Base-by-base conservation (phyloP, 2,329 filamentous ascomycete genomes). In the Sclerotinia trifoliorum region DNA sequence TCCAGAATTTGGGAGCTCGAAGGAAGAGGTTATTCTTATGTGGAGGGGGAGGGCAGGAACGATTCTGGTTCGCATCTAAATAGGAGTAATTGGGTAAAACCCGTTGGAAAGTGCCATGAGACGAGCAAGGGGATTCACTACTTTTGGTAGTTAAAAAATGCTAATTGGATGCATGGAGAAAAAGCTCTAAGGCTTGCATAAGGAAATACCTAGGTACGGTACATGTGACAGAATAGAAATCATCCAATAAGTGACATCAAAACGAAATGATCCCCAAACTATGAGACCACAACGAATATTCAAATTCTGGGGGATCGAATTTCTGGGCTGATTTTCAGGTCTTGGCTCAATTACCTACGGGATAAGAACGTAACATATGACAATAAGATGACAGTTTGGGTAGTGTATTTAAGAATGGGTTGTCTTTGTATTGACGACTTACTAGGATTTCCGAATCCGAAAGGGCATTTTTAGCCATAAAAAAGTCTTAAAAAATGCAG, bases 21-120 rank as follows among this genome's bases (percentile, higher is more conserved):
- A 51, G 46, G 46, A 62, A 56, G 32, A 56, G 46, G n/a, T 39
- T n/a, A 39, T 62, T n/a, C 51, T 62, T 51, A 39, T 46, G 39
- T 29, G 26, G 32, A 39, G 32, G 29, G 46, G 21, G 19, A 51
- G 39, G 46, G 60, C 60, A 62, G 60, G 60, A 26, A 62, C 60
- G 60, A 15, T 39, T 39, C 15, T 13, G n/a, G 26, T 51, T 51
- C 21, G 60, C 21, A 51, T 51, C 46, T 51, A 21, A 26, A 48
- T 17, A 46, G 29, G 32, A 62, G 24, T 7, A n/a, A 51, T 26
- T 51, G n/a, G 46, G 51, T 26, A 51, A 51, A 42, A n/a, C 51
- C 46, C n/a, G 29, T 51, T 21, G 46, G 60, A 51, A 62, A 62
- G 46, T 51, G n/a, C 46, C 46, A 62, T 62, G 32, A 32, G 32